Base-by-base conservation (phyloP, 2,329 filamentous ascomycete genomes). In the Apiospora sp. region DNA sequence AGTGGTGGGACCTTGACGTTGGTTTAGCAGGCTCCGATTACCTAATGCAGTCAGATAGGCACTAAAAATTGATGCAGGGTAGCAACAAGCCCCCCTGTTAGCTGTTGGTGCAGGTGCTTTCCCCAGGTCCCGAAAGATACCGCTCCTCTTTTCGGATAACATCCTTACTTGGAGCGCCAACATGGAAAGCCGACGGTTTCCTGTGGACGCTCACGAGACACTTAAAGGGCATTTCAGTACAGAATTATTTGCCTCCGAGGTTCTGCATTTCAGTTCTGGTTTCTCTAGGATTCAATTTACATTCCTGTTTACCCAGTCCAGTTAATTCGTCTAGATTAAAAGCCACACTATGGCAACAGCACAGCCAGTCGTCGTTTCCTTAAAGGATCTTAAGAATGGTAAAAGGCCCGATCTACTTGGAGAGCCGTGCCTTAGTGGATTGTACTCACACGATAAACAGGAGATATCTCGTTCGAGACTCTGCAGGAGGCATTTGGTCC, bases 401-500 rank as follows among this genome's bases (percentile, higher is more conserved):
- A 84, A 77, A 78, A 74, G 43, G 67, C 67, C 44, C 67, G 67
- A 68, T 30, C 14, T 27, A 24, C 43, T 44, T 46, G 3, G 24
- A 13, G 73, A 70, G 27, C 34, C n/a, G 48, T 4, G 37, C 27
- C 30, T 37, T 37, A 64, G 58, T 64, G 58, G 58, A 64, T 41
- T 41, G 3, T 41, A 49, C 43, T 68, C 71, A 43, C 71, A 74
- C 46, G 76, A 43, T 49, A 71, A 71, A 58, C 75, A 94, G 92
- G 90, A 27, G 88, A 87, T 72, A 87, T 96, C 67, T 87, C 92
- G 0, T 92, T 94, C 70, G 87, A 90, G 72, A 89, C 89, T 0
- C 87, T 96, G 14, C 89, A 93, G 77, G 83, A 92, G 77, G 96
- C 96, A 0, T 98, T 99, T 80, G 96, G 96, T 0, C 94, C 95